Conservation (phyloP, 139 green algal genomes). For the Spirogloea muscicola region DNA sequence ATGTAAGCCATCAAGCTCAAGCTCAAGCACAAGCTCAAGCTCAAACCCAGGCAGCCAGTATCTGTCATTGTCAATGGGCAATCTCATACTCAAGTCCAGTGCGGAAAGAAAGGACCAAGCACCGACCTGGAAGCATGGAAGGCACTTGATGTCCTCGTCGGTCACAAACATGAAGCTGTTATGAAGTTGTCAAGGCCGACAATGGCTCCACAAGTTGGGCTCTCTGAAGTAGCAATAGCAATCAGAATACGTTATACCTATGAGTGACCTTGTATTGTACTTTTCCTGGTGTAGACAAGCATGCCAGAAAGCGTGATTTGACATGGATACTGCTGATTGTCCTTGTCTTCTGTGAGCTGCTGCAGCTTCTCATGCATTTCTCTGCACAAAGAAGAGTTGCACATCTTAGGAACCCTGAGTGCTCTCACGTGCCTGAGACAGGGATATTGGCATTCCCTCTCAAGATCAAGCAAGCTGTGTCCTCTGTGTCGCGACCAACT, state of each 20-base stretch:
- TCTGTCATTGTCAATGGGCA: no score
- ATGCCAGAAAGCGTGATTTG: no score
- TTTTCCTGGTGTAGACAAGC: no score
- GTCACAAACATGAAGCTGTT: slow-evolving; percentile 71
- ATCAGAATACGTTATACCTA: no score
- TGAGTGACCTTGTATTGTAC: no score
- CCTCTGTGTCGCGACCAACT: background rate
- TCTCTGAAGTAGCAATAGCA: no score
- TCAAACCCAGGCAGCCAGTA: background rate
- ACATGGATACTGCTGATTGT: slow-evolving; percentile 20
- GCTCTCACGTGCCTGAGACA: background rate
- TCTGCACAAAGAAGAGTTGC: background rate
- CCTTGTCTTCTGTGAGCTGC: background rate
- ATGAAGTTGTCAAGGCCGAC: no score
- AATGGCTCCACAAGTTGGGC: no score
- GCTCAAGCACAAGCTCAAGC: background rate
- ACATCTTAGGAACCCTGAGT: background rate
- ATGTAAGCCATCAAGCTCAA: no score
- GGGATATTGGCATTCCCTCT: no score
- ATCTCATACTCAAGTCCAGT: no score
- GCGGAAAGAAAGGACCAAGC: background rate
- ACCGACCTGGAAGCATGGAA: slow-evolving; percentile 58
- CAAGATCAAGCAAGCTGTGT: no score
- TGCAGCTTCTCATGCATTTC: slow-evolving; percentile 4
- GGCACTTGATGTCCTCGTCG: slow-evolving; percentile 67